These are phyloP conservation scores for Neurospora sp. DNA, from an alignment of 495 filamentous ascomycete genomes.

Conservation along the genomic window DNA sequence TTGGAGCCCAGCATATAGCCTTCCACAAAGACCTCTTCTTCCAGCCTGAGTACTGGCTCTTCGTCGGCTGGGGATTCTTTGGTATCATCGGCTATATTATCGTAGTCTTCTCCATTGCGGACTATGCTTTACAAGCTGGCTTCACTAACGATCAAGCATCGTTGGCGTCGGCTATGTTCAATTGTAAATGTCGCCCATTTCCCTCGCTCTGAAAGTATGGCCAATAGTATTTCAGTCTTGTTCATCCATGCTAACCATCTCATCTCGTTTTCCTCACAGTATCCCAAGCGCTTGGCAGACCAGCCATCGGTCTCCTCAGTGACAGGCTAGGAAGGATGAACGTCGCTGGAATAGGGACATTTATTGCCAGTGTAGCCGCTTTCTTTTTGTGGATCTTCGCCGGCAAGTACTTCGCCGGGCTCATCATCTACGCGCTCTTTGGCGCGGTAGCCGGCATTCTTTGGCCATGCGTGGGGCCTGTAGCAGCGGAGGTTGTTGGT, in stretches of 20 bases:
- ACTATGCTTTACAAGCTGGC: slow-evolving; percentile 56
- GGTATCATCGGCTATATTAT: slow-evolving; percentile 65
- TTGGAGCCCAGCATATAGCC: slow-evolving; percentile 50
- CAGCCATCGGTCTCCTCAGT: slow-evolving; percentile 56
- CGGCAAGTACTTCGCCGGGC: slow-evolving; percentile 51
- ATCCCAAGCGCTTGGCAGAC: slow-evolving; percentile 40
- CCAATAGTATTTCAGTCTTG: not conserved
- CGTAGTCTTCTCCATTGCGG: slow-evolving; percentile 61
- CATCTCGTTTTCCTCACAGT: slow-evolving; percentile 14
- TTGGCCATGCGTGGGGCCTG: slow-evolving; percentile 64
- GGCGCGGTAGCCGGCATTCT: slow-evolving; percentile 64
- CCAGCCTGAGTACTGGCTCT: slow-evolving; percentile 51
- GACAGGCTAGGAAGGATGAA: slow-evolving; percentile 61
- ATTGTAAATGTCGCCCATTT: slow-evolving; percentile 37
- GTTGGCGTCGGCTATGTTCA: slow-evolving; percentile 61
- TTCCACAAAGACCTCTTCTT: slow-evolving; percentile 56
- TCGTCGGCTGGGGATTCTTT: slow-evolving; percentile 59
- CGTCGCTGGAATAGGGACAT: slow-evolving; percentile 50
- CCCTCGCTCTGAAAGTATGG: slow-evolving; percentile 26
- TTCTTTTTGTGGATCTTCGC: slow-evolving; percentile 61
- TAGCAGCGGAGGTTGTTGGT: slow-evolving; percentile 70
- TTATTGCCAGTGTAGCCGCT: slow-evolving; percentile 47
- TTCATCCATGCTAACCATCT: not conserved
- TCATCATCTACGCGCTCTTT: slow-evolving; percentile 63
- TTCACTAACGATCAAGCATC: slow-evolving; percentile 57